Conservation (phyloP, 805 yeast genomes). For the Saccharomycopsis amapae region DNA sequence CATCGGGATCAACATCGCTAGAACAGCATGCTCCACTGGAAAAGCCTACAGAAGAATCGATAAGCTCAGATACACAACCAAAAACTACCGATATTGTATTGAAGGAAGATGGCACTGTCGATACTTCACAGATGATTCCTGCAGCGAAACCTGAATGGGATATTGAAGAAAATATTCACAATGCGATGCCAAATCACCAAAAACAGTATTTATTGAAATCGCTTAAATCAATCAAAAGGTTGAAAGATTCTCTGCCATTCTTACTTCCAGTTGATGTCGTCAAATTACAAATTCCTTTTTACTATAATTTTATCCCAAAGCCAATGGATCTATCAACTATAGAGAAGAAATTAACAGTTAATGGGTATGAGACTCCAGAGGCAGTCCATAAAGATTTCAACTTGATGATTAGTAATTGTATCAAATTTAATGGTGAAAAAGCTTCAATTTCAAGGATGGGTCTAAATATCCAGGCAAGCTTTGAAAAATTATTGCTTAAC, state of each 20-base stretch:
- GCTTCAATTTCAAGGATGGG: constrained; percentile 89
- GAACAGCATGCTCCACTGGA: not conserved
- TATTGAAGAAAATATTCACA: constrained; percentile 54
- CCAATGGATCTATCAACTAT: constrained; percentile 95
- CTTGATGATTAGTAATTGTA: constrained; percentile 77
- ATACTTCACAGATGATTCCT: constrained; percentile 34
- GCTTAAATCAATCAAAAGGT: constrained; percentile 77
- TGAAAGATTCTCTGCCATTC: constrained; percentile 91
- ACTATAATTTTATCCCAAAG: constrained; percentile 69
- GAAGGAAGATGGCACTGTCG: constrained; percentile 9
- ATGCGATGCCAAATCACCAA: constrained; percentile 79
- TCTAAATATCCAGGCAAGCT: constrained; percentile 79
- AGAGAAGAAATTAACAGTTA: constrained; percentile 64
- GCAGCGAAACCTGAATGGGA: constrained; percentile 82
- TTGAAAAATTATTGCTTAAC: constrained; percentile 86
- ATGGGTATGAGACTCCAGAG: constrained; percentile 66
- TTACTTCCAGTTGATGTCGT: constrained; percentile 83
- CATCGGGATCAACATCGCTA: no score
- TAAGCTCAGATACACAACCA: not conserved
- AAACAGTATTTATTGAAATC: constrained; percentile 69
- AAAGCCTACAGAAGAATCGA: not conserved
- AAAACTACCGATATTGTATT: not conserved
- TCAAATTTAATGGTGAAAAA: constrained; percentile 75
- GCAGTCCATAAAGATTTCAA: constrained; percentile 73
- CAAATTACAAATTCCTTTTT: constrained; percentile 83